Percentiles rank a stretch among this genome's conserved stretches.
phyloP scores from a whole-genome alignment of 441 rosid species.

The Aleurites moluccanus region DNA sequence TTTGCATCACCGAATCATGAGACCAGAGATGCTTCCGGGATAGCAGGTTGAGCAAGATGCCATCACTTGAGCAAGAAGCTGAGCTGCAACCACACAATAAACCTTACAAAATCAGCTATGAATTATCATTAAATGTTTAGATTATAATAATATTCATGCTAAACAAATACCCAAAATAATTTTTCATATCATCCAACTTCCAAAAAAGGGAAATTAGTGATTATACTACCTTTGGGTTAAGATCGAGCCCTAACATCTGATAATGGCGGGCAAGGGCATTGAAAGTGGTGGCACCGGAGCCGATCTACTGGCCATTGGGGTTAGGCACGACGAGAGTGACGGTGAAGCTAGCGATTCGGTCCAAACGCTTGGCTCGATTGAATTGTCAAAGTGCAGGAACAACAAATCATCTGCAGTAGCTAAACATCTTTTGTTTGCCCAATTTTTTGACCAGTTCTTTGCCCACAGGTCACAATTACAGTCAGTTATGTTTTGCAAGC shows the following conservation, averaged over 20 bases:
- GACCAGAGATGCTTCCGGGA: too few relatives aligned
- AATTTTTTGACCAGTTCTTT: constrained; percentile 61
- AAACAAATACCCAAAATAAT: not conserved
- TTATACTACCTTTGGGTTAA: constrained; percentile 35
- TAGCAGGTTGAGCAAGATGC: too few relatives aligned
- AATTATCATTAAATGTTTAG: not conserved
- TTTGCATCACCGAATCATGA: too few relatives aligned
- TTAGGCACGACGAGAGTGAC: constrained; percentile 89
- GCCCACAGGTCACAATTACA: constrained; percentile 64
- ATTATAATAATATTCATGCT: not conserved
- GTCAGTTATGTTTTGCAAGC: constrained; percentile 88
- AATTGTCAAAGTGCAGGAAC: constrained; percentile 92
- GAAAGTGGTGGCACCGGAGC: constrained; percentile 95
- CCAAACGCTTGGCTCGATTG: too few relatives aligned
- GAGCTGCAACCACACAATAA: too few relatives aligned
- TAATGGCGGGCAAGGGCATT: constrained; percentile 75
- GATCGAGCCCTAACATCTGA: constrained; percentile 33
- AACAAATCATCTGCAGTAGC: constrained; percentile 73
- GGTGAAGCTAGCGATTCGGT: too few relatives aligned
- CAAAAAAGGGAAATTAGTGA: not conserved
- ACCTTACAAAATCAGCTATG: not conserved
- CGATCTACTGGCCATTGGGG: constrained; percentile 85
- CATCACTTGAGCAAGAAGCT: too few relatives aligned
- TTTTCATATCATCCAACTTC: not conserved
- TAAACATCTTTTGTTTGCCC: constrained; percentile 74